Evolutionary conservation across 2,329 filamentous ascomycete species (phyloP), one percentile per base, ranked within the genome.

Genomic region (Cladophialophora immunda): DNA sequence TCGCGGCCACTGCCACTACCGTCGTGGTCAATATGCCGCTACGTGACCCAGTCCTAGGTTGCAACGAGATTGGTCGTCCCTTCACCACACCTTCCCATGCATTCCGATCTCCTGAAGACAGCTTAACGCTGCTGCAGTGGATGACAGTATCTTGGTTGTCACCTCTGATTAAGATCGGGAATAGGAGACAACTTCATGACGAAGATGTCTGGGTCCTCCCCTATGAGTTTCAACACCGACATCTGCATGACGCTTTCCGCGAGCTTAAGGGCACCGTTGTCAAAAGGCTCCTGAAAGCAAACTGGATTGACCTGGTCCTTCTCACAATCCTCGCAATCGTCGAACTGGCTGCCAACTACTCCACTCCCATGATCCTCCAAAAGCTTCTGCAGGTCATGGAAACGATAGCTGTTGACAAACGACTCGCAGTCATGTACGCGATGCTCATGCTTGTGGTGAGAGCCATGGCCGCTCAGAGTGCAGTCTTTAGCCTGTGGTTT

Each of bases 81-180:
- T 87, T 85, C 61, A 80, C 82, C 19, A 70, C 78, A 4, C 87
- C 91, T 0, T 89, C 84, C 0, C 82, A 80, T 2, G 77, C 83
- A 1, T 80, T 91, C n/a, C 89, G 92, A 32, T 89, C 85, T 56
- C 90, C 93, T 0, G 93, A 97, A 76, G 93, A 97, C 72, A 88
- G 91, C 69, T 77, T 97, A 27, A 91, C 85, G 0, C 81, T 94
- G 0, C 93, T 92, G 86, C 91, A 94, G 71, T 97, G 92, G 79
- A 91, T 94, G 86, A 90, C 87, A 5, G 90, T 97, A 30, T 91
- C 87, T 0, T 97, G 93, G 93, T 90, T 97, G 80, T 82, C 83
- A 0, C 90, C 93, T 0, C 79, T 97, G 6, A 92, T 96, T 13
- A 80, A 82, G 1, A 78, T 88, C 27, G 92, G 90, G 1, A 85